Conservation (phyloP, 495 filamentous ascomycete species). For the Penicillium egyptiacum region DNA sequence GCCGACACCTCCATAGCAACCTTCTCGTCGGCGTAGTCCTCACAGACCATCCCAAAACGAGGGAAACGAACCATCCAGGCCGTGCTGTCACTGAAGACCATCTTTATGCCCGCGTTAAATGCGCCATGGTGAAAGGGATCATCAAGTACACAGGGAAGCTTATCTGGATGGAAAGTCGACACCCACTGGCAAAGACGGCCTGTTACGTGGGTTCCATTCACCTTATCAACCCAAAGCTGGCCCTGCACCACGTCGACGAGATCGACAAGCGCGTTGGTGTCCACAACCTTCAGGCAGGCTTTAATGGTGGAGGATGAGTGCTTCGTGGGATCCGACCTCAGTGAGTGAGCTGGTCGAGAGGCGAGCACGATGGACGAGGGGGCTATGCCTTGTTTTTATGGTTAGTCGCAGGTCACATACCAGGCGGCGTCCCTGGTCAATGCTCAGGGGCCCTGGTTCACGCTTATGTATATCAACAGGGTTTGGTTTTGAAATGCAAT, state of each 20-base stretch:
- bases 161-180: constrained; percentile 37
- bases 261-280: constrained; percentile 30
- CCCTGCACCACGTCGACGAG: constrained; percentile 24
- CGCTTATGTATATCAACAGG: too few relatives aligned
- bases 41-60: neutral
- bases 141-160: constrained; percentile 36
- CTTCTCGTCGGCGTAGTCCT: constrained; percentile 33
- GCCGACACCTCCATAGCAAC: constrained; percentile 43
- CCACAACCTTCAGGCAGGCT: constrained; percentile 15
- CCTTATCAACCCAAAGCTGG: constrained; percentile 37
- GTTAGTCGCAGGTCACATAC: too few relatives aligned
- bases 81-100: neutral
- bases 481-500: too few relatives aligned
- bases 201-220: constrained; percentile 33
- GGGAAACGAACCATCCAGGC: constrained; percentile 3
- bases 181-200: constrained; percentile 38
- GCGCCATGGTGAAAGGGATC: constrained; percentile 33
- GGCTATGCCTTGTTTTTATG: too few relatives aligned
- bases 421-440: too few relatives aligned
- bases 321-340: too few relatives aligned
- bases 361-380: too few relatives aligned
- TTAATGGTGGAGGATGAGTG: too few relatives aligned
- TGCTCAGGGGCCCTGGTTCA: too few relatives aligned
- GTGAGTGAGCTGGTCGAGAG: too few relatives aligned
- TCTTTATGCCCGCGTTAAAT: constrained; percentile 1